These are phyloP conservation scores for Coniochaeta ligniaria DNA, from an alignment of 2,329 filamentous ascomycete genomes.

Conservation along the genomic window DNA sequence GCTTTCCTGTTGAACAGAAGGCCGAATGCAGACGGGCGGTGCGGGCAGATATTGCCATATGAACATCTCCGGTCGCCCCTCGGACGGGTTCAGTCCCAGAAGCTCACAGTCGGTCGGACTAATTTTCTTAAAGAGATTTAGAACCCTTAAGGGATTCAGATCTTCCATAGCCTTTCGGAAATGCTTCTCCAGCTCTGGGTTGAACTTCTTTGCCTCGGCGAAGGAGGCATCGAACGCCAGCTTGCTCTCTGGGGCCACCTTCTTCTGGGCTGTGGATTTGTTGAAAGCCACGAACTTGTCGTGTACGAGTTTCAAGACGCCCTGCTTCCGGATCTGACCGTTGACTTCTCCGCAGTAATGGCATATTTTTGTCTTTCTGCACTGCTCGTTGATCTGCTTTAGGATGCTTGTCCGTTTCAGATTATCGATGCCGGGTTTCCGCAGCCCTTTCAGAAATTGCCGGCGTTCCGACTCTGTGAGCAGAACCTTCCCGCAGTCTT, in stretches of 20 bases:
- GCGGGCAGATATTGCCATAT: constrained; percentile 95
- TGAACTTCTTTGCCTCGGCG: constrained; percentile 65
- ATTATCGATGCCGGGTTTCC: constrained; percentile 78
- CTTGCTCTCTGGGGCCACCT: constrained; percentile 75
- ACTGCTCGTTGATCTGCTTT: constrained; percentile 85
- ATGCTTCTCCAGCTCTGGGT: constrained; percentile 83
- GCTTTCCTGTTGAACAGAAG: constrained; percentile 87
- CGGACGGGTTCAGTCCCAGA: constrained; percentile 76
- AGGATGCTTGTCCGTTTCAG: constrained; percentile 74
- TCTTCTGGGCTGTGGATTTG: constrained; percentile 79
- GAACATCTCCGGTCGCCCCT: constrained; percentile 91
- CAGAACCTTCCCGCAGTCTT: constrained; percentile 80
- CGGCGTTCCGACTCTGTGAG: constrained; percentile 75
- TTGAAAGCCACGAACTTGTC: constrained; percentile 88
- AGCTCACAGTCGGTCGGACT: constrained; percentile 82
- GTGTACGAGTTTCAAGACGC: constrained; percentile 88
- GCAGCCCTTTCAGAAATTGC: constrained; percentile 69
- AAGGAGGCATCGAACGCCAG: constrained; percentile 82
- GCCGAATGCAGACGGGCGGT: constrained; percentile 87
- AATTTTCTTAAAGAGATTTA: constrained; percentile 89
- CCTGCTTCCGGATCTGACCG: constrained; percentile 85
- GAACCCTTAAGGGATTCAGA: constrained; percentile 77
- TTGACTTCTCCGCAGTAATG: constrained; percentile 77
- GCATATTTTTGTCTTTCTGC: constrained; percentile 78
- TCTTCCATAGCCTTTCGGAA: constrained; percentile 90